A percentile compares a stretch with the other conserved stretches of the same genome.
These are phyloP conservation scores for Lecanicillium sp. DNA, from an alignment of 2,329 filamentous ascomycete genomes.

Conservation along the genomic window DNA sequence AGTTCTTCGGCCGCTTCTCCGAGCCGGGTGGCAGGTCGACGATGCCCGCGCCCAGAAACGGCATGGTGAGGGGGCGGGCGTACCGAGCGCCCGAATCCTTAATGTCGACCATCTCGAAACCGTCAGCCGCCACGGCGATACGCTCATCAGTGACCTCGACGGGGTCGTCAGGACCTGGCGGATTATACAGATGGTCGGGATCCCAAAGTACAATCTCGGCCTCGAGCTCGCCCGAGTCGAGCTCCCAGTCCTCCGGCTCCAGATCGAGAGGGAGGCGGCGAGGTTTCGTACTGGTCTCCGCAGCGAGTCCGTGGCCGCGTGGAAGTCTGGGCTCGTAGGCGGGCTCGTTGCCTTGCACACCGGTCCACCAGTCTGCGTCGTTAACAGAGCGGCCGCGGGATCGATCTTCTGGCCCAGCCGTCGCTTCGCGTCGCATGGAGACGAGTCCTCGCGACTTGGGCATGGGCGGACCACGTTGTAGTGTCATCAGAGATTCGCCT, in stretches of 20 bases:
- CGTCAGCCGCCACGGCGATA: slow-evolving; percentile 49
- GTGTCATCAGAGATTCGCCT: slow-evolving; percentile 33
- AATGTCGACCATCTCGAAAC: slow-evolving; percentile 53
- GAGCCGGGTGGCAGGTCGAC: slow-evolving; percentile 81
- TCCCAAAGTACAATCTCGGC: slow-evolving; percentile 62
- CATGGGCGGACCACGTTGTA: slow-evolving; percentile 43
- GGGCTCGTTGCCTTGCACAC: neutral
- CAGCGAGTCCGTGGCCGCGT: neutral
- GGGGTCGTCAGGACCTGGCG: slow-evolving; percentile 49
- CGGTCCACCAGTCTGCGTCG: slow-evolving; percentile 4
- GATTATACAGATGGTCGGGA: slow-evolving; percentile 46
- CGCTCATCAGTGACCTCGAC: slow-evolving; percentile 49
- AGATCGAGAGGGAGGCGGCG: slow-evolving; percentile 30
- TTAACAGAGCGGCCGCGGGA: neutral
- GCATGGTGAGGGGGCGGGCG: slow-evolving; percentile 75
- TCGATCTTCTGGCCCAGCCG: slow-evolving; percentile 49
- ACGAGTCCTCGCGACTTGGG: slow-evolving; percentile 43
- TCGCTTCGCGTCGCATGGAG: slow-evolving; percentile 37
- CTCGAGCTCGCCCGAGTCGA: slow-evolving; percentile 55
- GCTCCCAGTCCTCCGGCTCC: slow-evolving; percentile 64
- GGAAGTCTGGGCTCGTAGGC: neutral
- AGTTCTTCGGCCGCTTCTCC: slow-evolving; percentile 86
- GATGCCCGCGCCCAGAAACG: slow-evolving; percentile 84
- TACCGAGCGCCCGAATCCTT: slow-evolving; percentile 72
- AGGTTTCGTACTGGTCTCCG: slow-evolving; percentile 21